Conservation (phyloP, 306 rosid genomes). For the Dalbergia cultrata region DNA sequence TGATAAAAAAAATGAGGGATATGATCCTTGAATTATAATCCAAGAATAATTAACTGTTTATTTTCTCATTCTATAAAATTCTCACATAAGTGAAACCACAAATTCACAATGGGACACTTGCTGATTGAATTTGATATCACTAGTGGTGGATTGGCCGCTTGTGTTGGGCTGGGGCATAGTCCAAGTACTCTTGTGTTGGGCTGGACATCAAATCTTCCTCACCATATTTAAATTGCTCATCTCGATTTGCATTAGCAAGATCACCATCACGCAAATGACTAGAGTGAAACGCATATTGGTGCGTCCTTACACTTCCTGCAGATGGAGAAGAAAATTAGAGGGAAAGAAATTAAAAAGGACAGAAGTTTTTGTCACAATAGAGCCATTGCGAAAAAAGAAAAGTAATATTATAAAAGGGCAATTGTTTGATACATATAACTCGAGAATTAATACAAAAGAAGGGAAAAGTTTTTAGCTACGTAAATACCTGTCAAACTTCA, state of each 20-base stretch:
- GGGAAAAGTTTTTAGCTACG: not conserved
- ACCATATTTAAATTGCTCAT: not conserved
- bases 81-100: no score
- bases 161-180: not conserved
- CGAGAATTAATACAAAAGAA: not conserved
- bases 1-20: no score
- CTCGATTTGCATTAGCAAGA: not conserved
- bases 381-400: no score
- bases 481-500: no score
- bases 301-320: not conserved
- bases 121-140: not conserved
- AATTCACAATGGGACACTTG: not conserved
- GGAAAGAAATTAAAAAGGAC: not conserved
- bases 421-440: no score
- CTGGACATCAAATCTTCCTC: constrained; percentile 8
- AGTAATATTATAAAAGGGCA: no score
- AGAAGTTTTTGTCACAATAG: not conserved
- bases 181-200: not conserved
- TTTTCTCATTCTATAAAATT: no score
- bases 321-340: not conserved
- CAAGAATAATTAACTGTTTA: no score
- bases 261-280: not conserved
- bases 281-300: not conserved
- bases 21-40: no score
- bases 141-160: constrained; percentile 21